These are phyloP conservation scores for Paramyrothecium roridum DNA, from an alignment of 2,329 filamentous ascomycete species.

Conservation along the genomic window DNA sequence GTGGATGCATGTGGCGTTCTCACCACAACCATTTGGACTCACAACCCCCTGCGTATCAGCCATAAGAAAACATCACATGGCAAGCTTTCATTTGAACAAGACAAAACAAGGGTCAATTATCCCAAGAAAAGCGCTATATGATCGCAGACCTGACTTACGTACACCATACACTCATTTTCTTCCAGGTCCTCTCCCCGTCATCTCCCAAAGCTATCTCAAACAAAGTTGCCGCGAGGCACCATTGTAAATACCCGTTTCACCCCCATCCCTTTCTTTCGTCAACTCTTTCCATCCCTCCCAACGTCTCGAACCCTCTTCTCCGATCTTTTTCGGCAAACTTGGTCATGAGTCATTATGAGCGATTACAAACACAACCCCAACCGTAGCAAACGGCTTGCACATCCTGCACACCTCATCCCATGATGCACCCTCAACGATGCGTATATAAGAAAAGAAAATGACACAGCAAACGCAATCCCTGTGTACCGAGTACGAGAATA, in stretches of 20 bases:
- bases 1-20: too few relatives aligned
- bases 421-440: background rate
- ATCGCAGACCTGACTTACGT: conserved; percentile 1
- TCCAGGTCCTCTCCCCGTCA: background rate
- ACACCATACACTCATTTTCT: background rate
- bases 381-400: background rate
- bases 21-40: too few relatives aligned
- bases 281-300: background rate
- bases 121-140: background rate
- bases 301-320: conserved; percentile 2
- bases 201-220: conserved; percentile 12
- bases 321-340: conserved; percentile 3
- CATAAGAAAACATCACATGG: too few relatives aligned
- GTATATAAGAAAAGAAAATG: background rate
- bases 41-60: too few relatives aligned
- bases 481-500: background rate
- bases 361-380: background rate
- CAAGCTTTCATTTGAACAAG: background rate
- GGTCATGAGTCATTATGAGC: conserved; percentile 1
- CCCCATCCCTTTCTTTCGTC: conserved; percentile 3
- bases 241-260: conserved; percentile 32
- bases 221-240: conserved; percentile 46
- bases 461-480: background rate
- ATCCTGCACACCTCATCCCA: too few relatives aligned
- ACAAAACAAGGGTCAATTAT: background rate